phyloP scores from a whole-genome alignment of 441 rosid genomes.

The Croton laevigatus region DNA sequence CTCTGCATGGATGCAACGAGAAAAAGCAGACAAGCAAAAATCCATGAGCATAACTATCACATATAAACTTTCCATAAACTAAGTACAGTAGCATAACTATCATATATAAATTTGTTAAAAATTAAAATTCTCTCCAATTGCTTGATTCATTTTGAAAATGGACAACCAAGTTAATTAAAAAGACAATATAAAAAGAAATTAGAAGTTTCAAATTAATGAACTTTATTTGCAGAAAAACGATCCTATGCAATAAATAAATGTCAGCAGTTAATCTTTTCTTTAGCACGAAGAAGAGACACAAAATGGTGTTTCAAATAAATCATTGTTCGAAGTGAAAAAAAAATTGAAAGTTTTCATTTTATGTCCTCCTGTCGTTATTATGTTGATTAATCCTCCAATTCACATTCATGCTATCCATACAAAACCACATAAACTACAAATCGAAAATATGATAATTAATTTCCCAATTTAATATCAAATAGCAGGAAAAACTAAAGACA shows the following conservation, averaged over 20 bases:
- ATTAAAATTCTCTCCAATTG: conserved; percentile 2
- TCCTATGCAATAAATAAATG: neutral
- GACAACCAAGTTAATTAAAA: neutral
- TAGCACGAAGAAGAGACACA: neutral
- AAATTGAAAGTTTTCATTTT: neutral
- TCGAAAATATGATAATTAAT: neutral
- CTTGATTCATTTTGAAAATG: conserved; percentile 3
- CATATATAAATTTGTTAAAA: neutral
- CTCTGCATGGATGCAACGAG: conserved; percentile 10
- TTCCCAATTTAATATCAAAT: neutral
- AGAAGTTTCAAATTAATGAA: neutral
- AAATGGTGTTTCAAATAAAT: neutral
- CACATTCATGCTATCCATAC: neutral
- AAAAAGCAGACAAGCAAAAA: conserved; percentile 8
- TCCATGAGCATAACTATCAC: neutral
- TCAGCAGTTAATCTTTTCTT: neutral
- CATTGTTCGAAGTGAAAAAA: neutral
- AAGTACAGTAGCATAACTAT: neutral
- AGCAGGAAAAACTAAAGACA: neutral
- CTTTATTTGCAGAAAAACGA: neutral
- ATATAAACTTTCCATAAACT: neutral
- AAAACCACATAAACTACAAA: neutral
- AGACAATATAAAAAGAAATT: too few relatives aligned
- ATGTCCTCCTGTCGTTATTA: neutral
- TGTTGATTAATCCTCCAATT: neutral